These are phyloP conservation scores for Trichophyton benhamiae DNA, from an alignment of 2,329 filamentous ascomycete genomes.

Conservation along the genomic window DNA sequence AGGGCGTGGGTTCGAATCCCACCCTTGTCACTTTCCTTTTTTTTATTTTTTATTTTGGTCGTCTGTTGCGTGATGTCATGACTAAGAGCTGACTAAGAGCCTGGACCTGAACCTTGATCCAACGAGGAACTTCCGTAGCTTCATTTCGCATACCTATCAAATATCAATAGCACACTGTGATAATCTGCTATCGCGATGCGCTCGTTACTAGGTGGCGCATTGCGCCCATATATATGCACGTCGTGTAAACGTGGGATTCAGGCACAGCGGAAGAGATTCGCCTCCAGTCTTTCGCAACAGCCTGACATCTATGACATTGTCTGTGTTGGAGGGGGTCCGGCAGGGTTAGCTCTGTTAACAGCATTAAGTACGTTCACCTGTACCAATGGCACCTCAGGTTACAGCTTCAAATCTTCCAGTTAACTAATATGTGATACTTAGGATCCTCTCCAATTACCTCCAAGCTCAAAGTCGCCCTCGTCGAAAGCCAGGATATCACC, in stretches of 20 bases:
- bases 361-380: slow-evolving; percentile 51
- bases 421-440: slow-evolving; percentile 26
- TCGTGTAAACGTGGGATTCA: slow-evolving; percentile 25
- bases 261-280: slow-evolving; percentile 22
- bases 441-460: slow-evolving; percentile 64
- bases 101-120: neutral
- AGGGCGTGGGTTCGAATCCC: slow-evolving; percentile 4
- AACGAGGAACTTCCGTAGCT: neutral
- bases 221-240: slow-evolving; percentile 31
- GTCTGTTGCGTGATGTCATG: neutral
- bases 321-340: slow-evolving; percentile 79
- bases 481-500: slow-evolving; percentile 77
- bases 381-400: neutral
- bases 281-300: slow-evolving; percentile 23
- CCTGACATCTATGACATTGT: slow-evolving; percentile 86
- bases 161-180: neutral
- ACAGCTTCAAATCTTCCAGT: neutral
- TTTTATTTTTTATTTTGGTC: neutral
- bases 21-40: neutral
- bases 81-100: neutral
- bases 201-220: slow-evolving; percentile 19
- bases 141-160: neutral
- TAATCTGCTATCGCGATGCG: slow-evolving; percentile 20
- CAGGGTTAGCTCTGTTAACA: slow-evolving; percentile 69
- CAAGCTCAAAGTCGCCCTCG: slow-evolving; percentile 68